Base-by-base conservation (phyloP, 768 basidiomycete genomes). In the Serpula lacrymans region DNA sequence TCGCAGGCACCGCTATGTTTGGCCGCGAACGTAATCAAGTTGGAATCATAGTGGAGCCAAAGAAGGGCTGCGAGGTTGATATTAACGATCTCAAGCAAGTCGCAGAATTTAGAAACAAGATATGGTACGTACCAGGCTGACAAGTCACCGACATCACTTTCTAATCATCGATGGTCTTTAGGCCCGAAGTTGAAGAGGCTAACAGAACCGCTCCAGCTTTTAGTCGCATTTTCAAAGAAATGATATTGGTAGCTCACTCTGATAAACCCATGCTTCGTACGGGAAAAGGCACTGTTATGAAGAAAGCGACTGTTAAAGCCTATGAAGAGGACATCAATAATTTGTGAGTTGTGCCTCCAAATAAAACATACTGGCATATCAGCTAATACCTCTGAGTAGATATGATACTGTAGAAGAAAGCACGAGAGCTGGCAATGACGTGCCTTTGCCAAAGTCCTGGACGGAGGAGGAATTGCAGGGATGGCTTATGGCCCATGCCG, bases 141-240 rank as follows among this genome's bases (percentile, higher is more conserved):
- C 32, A 11, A 22, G 8, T 23, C 26, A 12, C 27, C 7, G 24
- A 23, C 3, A n/a, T n/a, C n/a, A n/a, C 4, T 17, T 28, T 5
- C 31, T 37, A n/a, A 38, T 4, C 29, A 18, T 37, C 13, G 11
- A 8, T 6, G 7, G 13, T 27, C 7, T 1, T 7, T 38, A 72
- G 66, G 65, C 58, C 54, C 2, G 45, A 54, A 9, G 61, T 73
- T 2, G 71, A 70, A 16, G 62, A 70, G 22, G 72, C 70, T 3
- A 76, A 75, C 47, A 52, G 45, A 14, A 49, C 50, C 1, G 63
- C 65, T 0, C 72, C 73, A 0, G 42, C 60, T 0, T 72, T 66
- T 34, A 71, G 68, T 39, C 58, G 66, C n/a, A 61, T 74, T 10
- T 74, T 70, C 55, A 72, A 71, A 46, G 71, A 78, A 48, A 72